phyloP scores from a whole-genome alignment of 2,329 filamentous ascomycete species.

The Ophiosphaerella herpotricha region DNA sequence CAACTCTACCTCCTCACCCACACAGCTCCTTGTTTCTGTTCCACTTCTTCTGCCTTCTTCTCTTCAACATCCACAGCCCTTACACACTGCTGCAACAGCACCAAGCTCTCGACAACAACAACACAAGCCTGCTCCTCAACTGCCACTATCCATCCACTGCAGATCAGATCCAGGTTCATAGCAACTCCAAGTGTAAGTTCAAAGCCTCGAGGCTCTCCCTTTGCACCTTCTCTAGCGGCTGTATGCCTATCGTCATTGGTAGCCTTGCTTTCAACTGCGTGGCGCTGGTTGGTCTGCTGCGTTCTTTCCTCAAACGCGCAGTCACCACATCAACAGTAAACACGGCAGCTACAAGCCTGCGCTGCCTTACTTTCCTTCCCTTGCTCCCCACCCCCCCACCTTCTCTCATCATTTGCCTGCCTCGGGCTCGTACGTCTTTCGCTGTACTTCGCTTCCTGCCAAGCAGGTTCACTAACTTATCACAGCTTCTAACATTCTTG shows the following conservation, averaged over 20 bases:
- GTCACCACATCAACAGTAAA: slow-evolving; percentile 16
- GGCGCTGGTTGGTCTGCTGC: slow-evolving; percentile 3
- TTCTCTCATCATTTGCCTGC: not conserved
- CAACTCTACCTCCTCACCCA: slow-evolving; percentile 18
- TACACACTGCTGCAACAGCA: not conserved
- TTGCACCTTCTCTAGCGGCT: not conserved
- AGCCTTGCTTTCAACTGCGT: slow-evolving; percentile 9
- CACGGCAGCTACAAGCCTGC: slow-evolving; percentile 9
- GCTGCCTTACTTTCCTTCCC: slow-evolving; percentile 3
- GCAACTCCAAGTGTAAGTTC: slow-evolving; percentile 21
- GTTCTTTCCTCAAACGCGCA: slow-evolving; percentile 6
- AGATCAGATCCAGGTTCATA: slow-evolving; percentile 13
- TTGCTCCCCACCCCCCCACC: slow-evolving; percentile 4
- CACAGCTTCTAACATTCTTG: slow-evolving; percentile 14
- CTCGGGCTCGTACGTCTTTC: not conserved
- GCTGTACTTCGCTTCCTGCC: not conserved
- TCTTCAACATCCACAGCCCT: not conserved
- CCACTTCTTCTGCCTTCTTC: slow-evolving; percentile 4
- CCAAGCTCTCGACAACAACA: slow-evolving; percentile 2
- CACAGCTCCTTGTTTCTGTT: slow-evolving; percentile 6
- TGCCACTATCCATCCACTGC: slow-evolving; percentile 8
- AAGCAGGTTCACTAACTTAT: slow-evolving; percentile 14
- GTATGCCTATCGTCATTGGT: not conserved
- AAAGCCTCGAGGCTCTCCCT: not conserved
- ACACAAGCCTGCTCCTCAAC: slow-evolving; percentile 18